phyloP scores from a whole-genome alignment of 257 asterid species.

The Solanum arcanum region DNA sequence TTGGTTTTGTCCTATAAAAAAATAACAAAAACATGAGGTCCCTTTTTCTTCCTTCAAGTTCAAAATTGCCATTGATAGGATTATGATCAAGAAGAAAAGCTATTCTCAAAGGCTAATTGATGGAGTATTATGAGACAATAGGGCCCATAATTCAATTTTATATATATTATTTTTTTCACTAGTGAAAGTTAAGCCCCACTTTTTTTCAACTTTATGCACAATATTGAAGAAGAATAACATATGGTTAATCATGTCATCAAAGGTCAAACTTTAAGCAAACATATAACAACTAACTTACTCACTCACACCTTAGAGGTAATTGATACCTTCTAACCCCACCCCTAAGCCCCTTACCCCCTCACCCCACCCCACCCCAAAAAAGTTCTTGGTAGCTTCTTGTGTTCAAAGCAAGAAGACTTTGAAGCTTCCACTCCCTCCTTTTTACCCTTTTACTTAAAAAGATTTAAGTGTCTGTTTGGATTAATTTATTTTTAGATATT shows the following conservation, averaged over 20 bases:
- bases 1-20: neutral
- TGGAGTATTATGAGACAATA: constrained; percentile 38
- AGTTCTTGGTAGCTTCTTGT: constrained; percentile 36
- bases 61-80: constrained; percentile 22
- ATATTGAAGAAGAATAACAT: neutral
- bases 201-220: constrained; percentile 17
- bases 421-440: constrained; percentile 4
- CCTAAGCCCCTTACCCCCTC: neutral
- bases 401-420: constrained; percentile 34
- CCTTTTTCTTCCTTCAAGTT: constrained; percentile 6
- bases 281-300: constrained; percentile 16
- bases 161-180: constrained; percentile 13
- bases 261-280: constrained; percentile 42
- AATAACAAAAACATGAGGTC: neutral
- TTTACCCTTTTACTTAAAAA: neutral
- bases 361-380: constrained; percentile 3
- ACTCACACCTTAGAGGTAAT: constrained; percentile 22
- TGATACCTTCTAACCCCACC: neutral
- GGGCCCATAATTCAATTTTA: constrained; percentile 30
- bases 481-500: no score
- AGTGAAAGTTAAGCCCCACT: constrained; percentile 46
- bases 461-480: neutral
- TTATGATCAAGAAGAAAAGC: constrained; percentile 36
- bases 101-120: constrained; percentile 31
- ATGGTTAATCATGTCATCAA: constrained; percentile 25